These are phyloP conservation scores for Pascua guehoae DNA, from an alignment of 1,284 basidiomycete genomes.

Conservation along the genomic window DNA sequence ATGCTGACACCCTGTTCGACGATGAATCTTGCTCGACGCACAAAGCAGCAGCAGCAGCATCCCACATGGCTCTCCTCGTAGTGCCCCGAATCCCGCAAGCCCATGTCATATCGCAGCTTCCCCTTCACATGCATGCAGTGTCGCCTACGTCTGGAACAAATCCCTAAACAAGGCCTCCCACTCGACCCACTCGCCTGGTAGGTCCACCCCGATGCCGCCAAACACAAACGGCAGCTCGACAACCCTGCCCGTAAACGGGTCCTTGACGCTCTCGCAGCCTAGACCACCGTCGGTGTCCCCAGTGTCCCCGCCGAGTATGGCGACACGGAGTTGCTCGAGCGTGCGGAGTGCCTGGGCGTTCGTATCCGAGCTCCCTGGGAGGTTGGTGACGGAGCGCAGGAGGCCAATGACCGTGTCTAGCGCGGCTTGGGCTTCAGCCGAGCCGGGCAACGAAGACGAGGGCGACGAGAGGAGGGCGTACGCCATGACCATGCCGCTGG, in stretches of 20 bases:
- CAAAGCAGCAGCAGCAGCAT: too few relatives aligned
- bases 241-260: not conserved
- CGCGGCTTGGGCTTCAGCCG: not conserved
- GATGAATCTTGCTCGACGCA: too few relatives aligned
- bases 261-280: not conserved
- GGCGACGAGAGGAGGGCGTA: conserved; percentile 3
- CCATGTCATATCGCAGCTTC: too few relatives aligned
- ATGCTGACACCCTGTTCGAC: too few relatives aligned
- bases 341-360: conserved; percentile 2
- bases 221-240: not conserved
- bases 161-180: conserved; percentile 8
- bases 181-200: conserved; percentile 2
- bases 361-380: not conserved
- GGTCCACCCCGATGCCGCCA: not conserved
- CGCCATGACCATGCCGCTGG: conserved; percentile 3
- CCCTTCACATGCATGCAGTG: too few relatives aligned
- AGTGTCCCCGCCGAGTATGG: not conserved
- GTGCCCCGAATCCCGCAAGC: too few relatives aligned
- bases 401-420: conserved; percentile 4
- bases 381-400: not conserved
- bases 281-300: not conserved
- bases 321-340: not conserved
- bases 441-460: not conserved
- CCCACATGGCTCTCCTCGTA: too few relatives aligned
- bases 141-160: not conserved